Evolutionary conservation across 1,284 basidiomycete genomes (phyloP).

Genomic region (Moniliophthora roreri): DNA sequence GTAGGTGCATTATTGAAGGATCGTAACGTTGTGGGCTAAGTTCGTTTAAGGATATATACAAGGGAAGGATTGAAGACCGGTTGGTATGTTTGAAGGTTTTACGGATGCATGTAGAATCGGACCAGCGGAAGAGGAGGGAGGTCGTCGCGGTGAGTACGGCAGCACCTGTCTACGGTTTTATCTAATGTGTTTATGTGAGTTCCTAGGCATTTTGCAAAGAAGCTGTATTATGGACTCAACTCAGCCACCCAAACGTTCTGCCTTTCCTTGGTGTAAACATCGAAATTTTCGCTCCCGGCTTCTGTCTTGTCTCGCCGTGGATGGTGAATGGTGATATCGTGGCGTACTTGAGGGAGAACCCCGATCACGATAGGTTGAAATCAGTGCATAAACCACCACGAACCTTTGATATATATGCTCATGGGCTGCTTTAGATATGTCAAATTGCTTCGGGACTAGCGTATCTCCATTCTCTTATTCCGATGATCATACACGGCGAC

Average conservation of each 20-base stretch:
- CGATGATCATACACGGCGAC: not conserved
- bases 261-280: constrained; percentile 15
- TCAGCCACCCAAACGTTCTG: constrained; percentile 14
- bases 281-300: constrained; percentile 7
- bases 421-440: not conserved
- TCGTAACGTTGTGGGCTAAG: too few relatives aligned
- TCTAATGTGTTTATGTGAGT: not conserved
- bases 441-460: not conserved
- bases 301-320: constrained; percentile 16
- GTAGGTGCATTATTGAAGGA: too few relatives aligned
- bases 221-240: constrained; percentile 14
- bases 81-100: constrained; percentile 1
- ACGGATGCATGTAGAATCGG: not conserved
- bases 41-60: not conserved
- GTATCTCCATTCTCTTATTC: not conserved
- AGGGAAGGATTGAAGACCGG: not conserved
- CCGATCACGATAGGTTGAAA: constrained; percentile 6
- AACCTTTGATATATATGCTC: not conserved
- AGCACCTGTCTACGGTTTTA: too few relatives aligned
- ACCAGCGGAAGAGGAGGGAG: not conserved
- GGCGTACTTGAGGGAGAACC: constrained; percentile 9
- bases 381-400: not conserved
- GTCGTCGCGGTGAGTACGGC: not conserved
- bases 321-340: constrained; percentile 14
- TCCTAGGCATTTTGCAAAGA: constrained; percentile 13